Percentiles rank a stretch among this genome's conserved stretches.
phyloP scores from a whole-genome alignment of 2,329 filamentous ascomycete genomes.

The Diaporthe caulivora region DNA sequence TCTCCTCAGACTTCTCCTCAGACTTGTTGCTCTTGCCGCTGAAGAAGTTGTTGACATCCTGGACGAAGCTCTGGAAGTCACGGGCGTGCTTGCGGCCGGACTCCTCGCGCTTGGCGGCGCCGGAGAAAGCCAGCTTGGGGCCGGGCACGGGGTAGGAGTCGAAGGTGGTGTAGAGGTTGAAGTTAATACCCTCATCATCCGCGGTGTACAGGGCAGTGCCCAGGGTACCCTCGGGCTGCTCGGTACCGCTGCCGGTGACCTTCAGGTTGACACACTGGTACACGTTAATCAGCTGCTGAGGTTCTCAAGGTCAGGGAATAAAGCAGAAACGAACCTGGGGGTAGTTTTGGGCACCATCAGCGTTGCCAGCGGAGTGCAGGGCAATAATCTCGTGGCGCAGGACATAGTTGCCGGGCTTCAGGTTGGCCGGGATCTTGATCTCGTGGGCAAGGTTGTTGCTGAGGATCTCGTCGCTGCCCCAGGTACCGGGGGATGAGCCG shows the following conservation, averaged over 20 bases:
- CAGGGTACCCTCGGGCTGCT: slow-evolving; percentile 45
- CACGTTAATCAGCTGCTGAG: no score
- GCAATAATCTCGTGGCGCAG: slow-evolving; percentile 63
- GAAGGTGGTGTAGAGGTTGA: slow-evolving; percentile 43
- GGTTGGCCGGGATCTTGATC: slow-evolving; percentile 56
- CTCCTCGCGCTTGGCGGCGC: slow-evolving; percentile 24
- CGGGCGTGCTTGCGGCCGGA: slow-evolving; percentile 19
- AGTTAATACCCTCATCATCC: slow-evolving; percentile 44
- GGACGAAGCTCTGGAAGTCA: slow-evolving; percentile 29
- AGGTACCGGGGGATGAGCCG: slow-evolving; percentile 57
- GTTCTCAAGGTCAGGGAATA: no score
- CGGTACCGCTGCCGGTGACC: slow-evolving; percentile 53
- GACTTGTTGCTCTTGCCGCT: slow-evolving; percentile 9
- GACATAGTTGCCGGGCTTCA: slow-evolving; percentile 55
- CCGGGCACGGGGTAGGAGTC: slow-evolving; percentile 45
- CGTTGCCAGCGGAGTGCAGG: slow-evolving; percentile 53
- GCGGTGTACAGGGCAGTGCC: slow-evolving; percentile 44
- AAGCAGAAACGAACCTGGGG: slow-evolving; percentile 45
- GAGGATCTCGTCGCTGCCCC: slow-evolving; percentile 64
- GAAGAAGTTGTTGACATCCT: slow-evolving; percentile 30
- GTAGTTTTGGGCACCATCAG: slow-evolving; percentile 61
- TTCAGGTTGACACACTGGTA: slow-evolving; percentile 58
- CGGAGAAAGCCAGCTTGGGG: slow-evolving; percentile 44
- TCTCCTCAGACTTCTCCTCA: slow-evolving; percentile 1
- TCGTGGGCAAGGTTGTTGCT: slow-evolving; percentile 57